A percentile compares a stretch with the other conserved stretches of the same genome.
These are phyloP conservation scores for Penicillium capsulatum DNA, from an alignment of 2,329 filamentous ascomycete genomes.

Conservation along the genomic window DNA sequence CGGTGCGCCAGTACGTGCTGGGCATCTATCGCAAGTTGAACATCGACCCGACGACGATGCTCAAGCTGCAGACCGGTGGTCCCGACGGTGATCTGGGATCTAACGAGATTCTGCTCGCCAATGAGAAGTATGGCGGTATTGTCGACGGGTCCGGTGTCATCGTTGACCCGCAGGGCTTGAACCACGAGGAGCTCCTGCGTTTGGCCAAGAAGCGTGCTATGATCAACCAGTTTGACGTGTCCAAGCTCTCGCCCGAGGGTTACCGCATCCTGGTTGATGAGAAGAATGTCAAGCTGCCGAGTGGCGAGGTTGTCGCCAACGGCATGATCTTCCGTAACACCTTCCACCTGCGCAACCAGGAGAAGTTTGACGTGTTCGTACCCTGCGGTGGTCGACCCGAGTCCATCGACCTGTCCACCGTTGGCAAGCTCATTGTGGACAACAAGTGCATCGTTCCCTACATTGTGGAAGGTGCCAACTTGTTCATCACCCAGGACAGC, in stretches of 20 bases:
- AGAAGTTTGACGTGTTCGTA: constrained; percentile 82
- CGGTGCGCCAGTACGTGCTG: constrained; percentile 90
- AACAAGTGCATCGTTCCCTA: constrained; percentile 86
- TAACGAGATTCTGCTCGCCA: constrained; percentile 93
- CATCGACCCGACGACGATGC: constrained; percentile 76
- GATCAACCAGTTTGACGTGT: constrained; percentile 80
- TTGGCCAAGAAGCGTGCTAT: constrained; percentile 83
- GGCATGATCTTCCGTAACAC: constrained; percentile 96
- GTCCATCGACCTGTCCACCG: constrained; percentile 87
- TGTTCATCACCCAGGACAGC: constrained; percentile 98
- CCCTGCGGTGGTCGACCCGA: constrained; percentile 95
- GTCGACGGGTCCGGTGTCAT: constrained; percentile 96
- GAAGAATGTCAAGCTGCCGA: constrained; percentile 79
- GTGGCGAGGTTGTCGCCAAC: constrained; percentile 80
- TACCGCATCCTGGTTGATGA: constrained; percentile 94
- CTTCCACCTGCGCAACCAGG: constrained; percentile 79
- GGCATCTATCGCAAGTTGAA: constrained; percentile 96
- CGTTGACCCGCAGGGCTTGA: constrained; percentile 83
- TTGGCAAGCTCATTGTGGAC: constrained; percentile 81
- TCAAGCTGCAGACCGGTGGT: constrained; percentile 95
- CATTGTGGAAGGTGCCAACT: constrained; percentile 94
- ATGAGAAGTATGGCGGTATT: constrained; percentile 91
- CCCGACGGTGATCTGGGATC: constrained; percentile 95
- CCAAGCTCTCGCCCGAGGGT: constrained; percentile 80
- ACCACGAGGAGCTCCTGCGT: constrained; percentile 76